Evolutionary conservation across 1,284 basidiomycete species (phyloP), one percentile per base, ranked within the genome.

Genomic region (Hypsizygus ulmarius): DNA sequence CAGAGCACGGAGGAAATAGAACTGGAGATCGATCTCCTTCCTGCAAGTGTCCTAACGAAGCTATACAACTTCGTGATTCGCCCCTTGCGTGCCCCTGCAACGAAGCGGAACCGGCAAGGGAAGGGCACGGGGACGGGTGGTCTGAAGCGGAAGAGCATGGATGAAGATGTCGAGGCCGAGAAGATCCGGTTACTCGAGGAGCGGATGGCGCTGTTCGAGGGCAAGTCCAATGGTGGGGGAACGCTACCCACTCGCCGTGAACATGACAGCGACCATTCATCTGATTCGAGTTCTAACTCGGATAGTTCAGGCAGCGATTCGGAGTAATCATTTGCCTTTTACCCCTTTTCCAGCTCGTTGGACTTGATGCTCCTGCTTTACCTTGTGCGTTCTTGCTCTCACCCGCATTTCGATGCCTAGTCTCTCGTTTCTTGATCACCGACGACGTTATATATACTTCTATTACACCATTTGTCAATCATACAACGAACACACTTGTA

Each of bases 1-100:
- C 71, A 93, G 88, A 91, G 90, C 65, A 90, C 87, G 45, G 91
- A 97, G 66, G 94, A 97, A 73, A 97, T 97, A 60, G 94, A 97
- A 69, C 81, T 97, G 38, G 95, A 97, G 69, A 97, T 97, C 58
- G 94, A 97, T 63, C 75, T 84, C 39, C 76, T 97, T 30, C 93
- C 94, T 43, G 74, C 87, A 3, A 69, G 79, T 15, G 93, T 95
- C 27, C 79, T 97, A 40, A 86, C 87, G 47, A 91, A 92, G 69
- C 78, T 97, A 21, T 97, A 97, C 75, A 94, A 95, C 69, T 93
- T 91, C 61, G 95, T 97, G 53, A 79, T 94, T 52, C 81, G 89
- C 14, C 89, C 87, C 1, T 66, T 84, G 53, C 72, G 72, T 25
- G 78, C 79, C 34, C 77, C 78, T 34, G 71, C 77, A 8, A 74